Base-by-base conservation (phyloP, 371 early-diverging fungal genomes). In the Phascolomyces articulosus region DNA sequence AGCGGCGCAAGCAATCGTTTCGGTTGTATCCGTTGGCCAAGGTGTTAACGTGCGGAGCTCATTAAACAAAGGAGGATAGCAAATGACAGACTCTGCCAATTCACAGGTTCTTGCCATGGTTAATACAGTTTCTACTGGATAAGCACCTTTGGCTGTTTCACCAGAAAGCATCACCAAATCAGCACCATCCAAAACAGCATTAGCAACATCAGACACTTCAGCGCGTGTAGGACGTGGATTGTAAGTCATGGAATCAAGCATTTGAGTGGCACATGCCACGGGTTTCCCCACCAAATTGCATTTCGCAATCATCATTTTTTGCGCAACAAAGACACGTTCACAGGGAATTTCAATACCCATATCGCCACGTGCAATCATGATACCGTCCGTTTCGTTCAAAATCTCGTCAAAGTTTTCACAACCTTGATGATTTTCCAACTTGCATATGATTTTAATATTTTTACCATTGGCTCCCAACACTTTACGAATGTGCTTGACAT, bases 291-390 rank as follows among this genome's bases (percentile, higher is more conserved):
- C 92, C 65, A 90, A 74, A 77, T 94, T 96, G 85, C 96, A 95
- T 77, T 94, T 92, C 64, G 95, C 90, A 55, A 91, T 93, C 89
- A 99, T 97, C 91, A 92, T 93, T 87, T 98, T 97, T 75, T 98
- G 98, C 16, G 92, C 93, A 62, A 95, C 75, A 72, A 94, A 95
- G 23, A 94, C 93, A 63, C 92, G 86, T 66, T 94, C 92, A 31
- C 93, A 87, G 31, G 96, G 96, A 60, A 96, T 93, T 81, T 98
- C 98, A 40, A 95, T 94, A 60, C 97, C 97, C 68, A 99, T 85
- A 80, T 98, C 96, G 63, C 99, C 98, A 73, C 99, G 90, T 49
- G 98, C 99, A 63, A 98, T 92, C 98, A 99, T 98, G 64, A 99
- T 89, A 60, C 98, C 98, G 73, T 99, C 99, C n/a, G 96, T 90